Evolutionary conservation across 345 rosid genomes (phyloP).

Genomic region (Triadica sebifera): DNA sequence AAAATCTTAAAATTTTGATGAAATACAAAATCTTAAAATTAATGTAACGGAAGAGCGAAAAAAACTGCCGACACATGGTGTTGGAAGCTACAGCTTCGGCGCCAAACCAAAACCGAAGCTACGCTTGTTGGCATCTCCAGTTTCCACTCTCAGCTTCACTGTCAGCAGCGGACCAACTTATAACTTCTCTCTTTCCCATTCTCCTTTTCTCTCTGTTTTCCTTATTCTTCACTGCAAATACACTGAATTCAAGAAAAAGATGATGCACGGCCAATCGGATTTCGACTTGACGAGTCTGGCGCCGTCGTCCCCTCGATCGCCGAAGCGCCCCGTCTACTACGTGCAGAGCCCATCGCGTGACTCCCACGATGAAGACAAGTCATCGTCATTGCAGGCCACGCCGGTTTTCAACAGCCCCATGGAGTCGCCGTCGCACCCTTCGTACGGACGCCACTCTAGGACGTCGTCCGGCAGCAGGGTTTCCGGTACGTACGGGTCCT

Average conservation of each 20-base stretch:
- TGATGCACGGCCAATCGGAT: constrained; percentile 18
- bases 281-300: constrained; percentile 19
- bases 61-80: no score
- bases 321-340: constrained; percentile 25
- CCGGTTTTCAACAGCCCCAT: constrained; percentile 12
- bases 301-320: constrained; percentile 13
- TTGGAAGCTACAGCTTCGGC: no score
- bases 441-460: constrained; percentile 19
- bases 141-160: not conserved
- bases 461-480: constrained; percentile 21
- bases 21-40: no score
- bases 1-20: no score
- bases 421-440: constrained; percentile 24
- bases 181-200: not conserved
- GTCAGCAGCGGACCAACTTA: no score
- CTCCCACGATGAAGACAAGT: constrained; percentile 28
- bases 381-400: constrained; percentile 9
- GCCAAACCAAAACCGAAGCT: no score
- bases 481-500: constrained; percentile 2
- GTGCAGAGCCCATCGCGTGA: constrained; percentile 24
- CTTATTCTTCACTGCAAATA: no score
- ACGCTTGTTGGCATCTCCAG: not conserved
- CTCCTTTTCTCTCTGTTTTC: no score
- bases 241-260: not conserved
- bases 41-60: no score